A percentile compares a stretch with the other conserved stretches of the same genome.
Conservation (phyloP, 2,329 filamentous ascomycete species). For the Epichloe baconii region DNA sequence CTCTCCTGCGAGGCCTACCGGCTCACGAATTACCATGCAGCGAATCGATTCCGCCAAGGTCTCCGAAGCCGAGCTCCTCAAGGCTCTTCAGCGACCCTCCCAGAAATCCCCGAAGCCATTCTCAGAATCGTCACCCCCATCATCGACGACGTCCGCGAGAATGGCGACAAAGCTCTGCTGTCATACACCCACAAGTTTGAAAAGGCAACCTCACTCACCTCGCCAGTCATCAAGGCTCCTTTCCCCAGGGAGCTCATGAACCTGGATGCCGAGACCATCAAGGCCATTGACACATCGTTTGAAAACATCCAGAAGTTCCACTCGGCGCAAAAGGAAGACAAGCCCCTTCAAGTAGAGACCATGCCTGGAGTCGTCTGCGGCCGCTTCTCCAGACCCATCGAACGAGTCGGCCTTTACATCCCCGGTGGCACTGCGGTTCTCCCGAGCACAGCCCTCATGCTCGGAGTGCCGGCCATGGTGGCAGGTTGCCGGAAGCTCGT, state of each 20-base stretch:
- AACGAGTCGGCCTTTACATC: constrained; percentile 91
- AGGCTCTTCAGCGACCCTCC: constrained; percentile 74
- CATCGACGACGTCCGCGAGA: constrained; percentile 69
- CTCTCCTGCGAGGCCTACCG: constrained; percentile 21
- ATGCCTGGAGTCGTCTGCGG: constrained; percentile 97
- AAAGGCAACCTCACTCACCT: constrained; percentile 80
- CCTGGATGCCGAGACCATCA: constrained; percentile 66
- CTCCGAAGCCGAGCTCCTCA: constrained; percentile 50
- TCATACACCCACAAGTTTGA: constrained; percentile 97
- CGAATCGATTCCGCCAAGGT: constrained; percentile 58
- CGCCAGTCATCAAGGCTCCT: constrained; percentile 78
- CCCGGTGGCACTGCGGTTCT: constrained; percentile 95
- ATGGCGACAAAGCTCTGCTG: constrained; percentile 78
- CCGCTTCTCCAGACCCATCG: constrained; percentile 83
- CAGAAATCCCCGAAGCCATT: constrained; percentile 93
- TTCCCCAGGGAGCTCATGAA: constrained; percentile 81
- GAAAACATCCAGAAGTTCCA: constrained; percentile 95
- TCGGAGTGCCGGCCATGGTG: constrained; percentile 94
- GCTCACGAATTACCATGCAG: constrained; percentile 65
- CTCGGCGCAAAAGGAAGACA: constrained; percentile 74
- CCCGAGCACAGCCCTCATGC: constrained; percentile 92
- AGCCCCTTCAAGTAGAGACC: constrained; percentile 76
- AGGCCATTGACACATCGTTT: constrained; percentile 87
- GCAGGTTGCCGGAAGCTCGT: constrained; percentile 94
- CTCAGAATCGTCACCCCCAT: constrained; percentile 86